Evolutionary conservation across 495 filamentous ascomycete genomes (phyloP).

Genomic region (Trichocladium uniseriatum): DNA sequence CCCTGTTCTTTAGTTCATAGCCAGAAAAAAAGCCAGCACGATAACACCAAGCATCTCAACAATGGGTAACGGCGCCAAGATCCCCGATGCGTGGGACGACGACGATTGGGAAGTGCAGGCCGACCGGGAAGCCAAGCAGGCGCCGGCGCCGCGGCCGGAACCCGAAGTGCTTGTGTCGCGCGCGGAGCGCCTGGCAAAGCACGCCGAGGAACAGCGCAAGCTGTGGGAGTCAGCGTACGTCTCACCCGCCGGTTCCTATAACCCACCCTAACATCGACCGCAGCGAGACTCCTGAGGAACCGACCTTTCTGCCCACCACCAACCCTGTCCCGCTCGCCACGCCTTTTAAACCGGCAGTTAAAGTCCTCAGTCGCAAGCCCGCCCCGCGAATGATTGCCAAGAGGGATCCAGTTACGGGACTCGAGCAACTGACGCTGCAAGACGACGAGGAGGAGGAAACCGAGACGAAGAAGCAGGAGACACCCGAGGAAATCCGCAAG

Average conservation of each 20-base stretch:
- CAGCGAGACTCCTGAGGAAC: slow-evolving; percentile 46
- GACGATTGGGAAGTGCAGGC: slow-evolving; percentile 80
- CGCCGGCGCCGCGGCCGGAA: slow-evolving; percentile 38
- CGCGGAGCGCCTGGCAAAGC: slow-evolving; percentile 68
- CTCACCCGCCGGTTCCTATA: neutral
- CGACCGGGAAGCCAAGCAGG: slow-evolving; percentile 44
- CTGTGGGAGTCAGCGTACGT: slow-evolving; percentile 83
- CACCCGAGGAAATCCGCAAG: slow-evolving; percentile 59
- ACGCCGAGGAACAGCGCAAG: slow-evolving; percentile 71
- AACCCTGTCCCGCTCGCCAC: slow-evolving; percentile 58
- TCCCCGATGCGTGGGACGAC: slow-evolving; percentile 80
- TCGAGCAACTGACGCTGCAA: slow-evolving; percentile 43
- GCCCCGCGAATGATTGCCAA: slow-evolving; percentile 38
- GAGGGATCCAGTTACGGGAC: slow-evolving; percentile 45
- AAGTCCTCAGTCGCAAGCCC: slow-evolving; percentile 76
- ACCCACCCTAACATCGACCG: slow-evolving; percentile 1
- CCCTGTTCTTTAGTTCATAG: no score
- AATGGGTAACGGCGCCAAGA: slow-evolving; percentile 45
- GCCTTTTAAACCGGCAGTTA: slow-evolving; percentile 76
- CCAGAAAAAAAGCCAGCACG: no score
- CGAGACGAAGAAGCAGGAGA: slow-evolving; percentile 53
- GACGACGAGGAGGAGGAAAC: slow-evolving; percentile 64
- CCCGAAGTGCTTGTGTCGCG: slow-evolving; percentile 45
- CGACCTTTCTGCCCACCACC: slow-evolving; percentile 58
- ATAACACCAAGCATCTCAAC: neutral